These are phyloP conservation scores for Wallacemonas collosoma DNA, from an alignment of 208 protist genomes.

Conservation along the genomic window DNA sequence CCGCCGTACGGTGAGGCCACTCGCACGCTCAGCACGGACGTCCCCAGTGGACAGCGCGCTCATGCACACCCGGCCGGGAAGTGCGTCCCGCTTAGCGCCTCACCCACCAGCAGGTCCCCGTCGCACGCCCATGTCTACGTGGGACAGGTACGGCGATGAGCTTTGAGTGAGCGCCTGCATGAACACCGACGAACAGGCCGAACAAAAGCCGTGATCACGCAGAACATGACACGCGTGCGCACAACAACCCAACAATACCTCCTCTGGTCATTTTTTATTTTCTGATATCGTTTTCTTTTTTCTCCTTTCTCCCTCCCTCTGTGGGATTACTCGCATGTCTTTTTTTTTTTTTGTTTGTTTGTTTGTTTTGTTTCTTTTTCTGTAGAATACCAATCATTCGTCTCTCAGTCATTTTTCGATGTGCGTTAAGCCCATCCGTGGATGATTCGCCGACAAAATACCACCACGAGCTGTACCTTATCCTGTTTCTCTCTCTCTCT, in stretches of 20 bases:
- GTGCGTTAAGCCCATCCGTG: no score
- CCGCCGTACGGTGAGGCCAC: not conserved
- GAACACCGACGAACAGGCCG: no score
- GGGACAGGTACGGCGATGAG: not conserved
- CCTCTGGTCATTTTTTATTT: conserved; percentile 1
- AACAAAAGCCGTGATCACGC: no score
- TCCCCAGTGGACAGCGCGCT: not conserved
- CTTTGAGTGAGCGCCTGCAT: not conserved
- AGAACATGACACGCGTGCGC: not conserved
- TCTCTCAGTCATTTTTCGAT: no score
- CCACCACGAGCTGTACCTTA: not conserved
- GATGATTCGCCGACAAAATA: no score
- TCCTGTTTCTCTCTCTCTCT: conserved; percentile 4
- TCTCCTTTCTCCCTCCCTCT: conserved; percentile 3
- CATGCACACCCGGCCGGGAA: not conserved
- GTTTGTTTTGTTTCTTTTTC: conserved; percentile 15
- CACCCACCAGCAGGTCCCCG: conserved; percentile 1
- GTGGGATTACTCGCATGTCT: not conserved
- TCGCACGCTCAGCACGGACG: not conserved
- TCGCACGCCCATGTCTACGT: not conserved
- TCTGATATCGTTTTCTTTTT: conserved; percentile 2
- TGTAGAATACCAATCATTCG: not conserved
- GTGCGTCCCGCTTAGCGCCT: not conserved
- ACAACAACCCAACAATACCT: not conserved
- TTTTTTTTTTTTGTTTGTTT: conserved; percentile 2